phyloP scores from a whole-genome alignment of 345 rosid species.

The Jatropha curcas region DNA sequence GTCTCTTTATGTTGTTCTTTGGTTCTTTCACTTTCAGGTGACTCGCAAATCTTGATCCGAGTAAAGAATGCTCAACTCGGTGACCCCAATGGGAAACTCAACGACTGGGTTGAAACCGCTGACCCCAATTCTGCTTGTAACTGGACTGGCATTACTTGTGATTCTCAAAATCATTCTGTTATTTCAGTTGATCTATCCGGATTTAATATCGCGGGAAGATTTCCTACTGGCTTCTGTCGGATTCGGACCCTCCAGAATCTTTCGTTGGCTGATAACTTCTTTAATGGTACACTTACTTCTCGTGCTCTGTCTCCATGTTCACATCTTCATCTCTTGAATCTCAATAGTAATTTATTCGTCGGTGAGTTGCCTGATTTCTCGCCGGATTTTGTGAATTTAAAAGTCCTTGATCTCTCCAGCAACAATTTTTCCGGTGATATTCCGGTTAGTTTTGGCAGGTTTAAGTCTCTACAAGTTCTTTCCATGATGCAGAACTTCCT shows the following conservation, averaged over 20 bases:
- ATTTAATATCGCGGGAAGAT: constrained; percentile 44
- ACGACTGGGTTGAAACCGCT: constrained; percentile 47
- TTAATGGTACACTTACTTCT: constrained; percentile 47
- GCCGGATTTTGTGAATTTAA: constrained; percentile 28
- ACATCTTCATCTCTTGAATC: constrained; percentile 38
- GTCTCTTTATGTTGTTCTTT: constrained; percentile 4
- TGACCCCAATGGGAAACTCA: constrained; percentile 47
- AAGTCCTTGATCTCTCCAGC: constrained; percentile 43
- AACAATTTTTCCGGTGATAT: constrained; percentile 56
- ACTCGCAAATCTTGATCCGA: constrained; percentile 50
- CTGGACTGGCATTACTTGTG: constrained; percentile 70
- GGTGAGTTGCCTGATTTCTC: constrained; percentile 62
- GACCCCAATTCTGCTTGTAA: constrained; percentile 47
- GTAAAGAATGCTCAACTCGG: constrained; percentile 41
- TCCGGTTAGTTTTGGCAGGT: constrained; percentile 51
- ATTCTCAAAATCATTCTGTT: constrained; percentile 34
- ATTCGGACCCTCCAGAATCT: constrained; percentile 55
- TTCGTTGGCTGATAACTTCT: constrained; percentile 35
- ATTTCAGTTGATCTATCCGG: constrained; percentile 49
- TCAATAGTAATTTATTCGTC: constrained; percentile 38
- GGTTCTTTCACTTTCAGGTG: constrained; percentile 36
- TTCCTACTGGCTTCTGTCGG: constrained; percentile 62
- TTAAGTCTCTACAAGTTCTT: constrained; percentile 39
- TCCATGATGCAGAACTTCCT: constrained; percentile 35
- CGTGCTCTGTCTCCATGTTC: constrained; percentile 51